Percentiles rank a stretch among this genome's conserved stretches.
These are phyloP conservation scores for Chalciporus sphaerocephalus DNA, from an alignment of 768 basidiomycete genomes.

Conservation along the genomic window DNA sequence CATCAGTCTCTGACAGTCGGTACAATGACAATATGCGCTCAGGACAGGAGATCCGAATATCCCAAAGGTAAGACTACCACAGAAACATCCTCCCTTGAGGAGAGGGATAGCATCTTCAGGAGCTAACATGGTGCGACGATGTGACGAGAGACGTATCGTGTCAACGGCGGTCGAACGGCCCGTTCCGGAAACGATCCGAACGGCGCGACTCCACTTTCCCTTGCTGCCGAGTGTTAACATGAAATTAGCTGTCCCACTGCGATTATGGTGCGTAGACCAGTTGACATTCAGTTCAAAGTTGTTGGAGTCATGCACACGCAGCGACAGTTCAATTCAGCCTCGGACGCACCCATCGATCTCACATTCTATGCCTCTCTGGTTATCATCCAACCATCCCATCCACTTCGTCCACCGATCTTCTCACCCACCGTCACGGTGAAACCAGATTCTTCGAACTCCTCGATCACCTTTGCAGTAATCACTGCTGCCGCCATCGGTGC, in stretches of 20 bases:
- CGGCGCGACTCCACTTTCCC: too few relatives aligned
- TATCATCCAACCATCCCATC: conserved; percentile 45
- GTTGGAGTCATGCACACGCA: too few relatives aligned
- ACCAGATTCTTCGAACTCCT: conserved; percentile 25
- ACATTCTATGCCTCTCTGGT: not conserved
- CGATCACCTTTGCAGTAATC: conserved; percentile 41
- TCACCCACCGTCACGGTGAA: conserved; percentile 15
- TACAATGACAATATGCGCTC: conserved; percentile 68
- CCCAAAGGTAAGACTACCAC: conserved; percentile 46
- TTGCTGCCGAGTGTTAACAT: too few relatives aligned
- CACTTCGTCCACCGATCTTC: conserved; percentile 39
- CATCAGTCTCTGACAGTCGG: conserved; percentile 58
- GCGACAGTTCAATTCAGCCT: too few relatives aligned
- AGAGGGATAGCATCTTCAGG: conserved; percentile 15
- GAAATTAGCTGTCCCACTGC: too few relatives aligned
- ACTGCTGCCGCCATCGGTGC: conserved; percentile 54
- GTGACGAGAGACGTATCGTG: not conserved
- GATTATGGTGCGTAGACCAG: too few relatives aligned
- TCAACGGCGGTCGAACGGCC: not conserved
- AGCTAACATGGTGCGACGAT: conserved; percentile 10
- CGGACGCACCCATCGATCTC: not conserved
- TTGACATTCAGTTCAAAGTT: too few relatives aligned
- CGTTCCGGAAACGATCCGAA: too few relatives aligned
- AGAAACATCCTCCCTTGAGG: conserved; percentile 55
- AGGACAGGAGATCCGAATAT: conserved; percentile 46